Base-by-base conservation (phyloP, 2,329 filamentous ascomycete genomes). In the Cadophora malorum region DNA sequence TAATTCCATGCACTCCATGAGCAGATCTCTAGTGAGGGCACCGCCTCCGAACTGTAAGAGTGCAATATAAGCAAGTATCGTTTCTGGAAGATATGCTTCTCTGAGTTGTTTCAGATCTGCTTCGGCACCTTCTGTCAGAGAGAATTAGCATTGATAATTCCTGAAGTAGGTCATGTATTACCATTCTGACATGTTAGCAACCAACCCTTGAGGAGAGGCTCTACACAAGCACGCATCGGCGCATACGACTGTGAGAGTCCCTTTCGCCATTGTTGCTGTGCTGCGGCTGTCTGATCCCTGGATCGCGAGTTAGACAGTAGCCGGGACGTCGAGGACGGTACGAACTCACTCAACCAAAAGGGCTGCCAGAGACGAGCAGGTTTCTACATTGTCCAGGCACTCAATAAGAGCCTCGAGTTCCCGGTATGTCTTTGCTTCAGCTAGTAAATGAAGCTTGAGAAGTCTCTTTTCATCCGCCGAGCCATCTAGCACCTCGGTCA, bases 1-100 rank as follows among this genome's bases (percentile, higher is more conserved):
- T 19, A 99, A 83, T 68, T 97, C 92, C 91, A 99, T 95, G 74
- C 90, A 92, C 76, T 95, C 90, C 31, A 96, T 85, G 21, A 97
- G 84, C 72, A 91, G 87, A 67, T 95, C 92, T 53, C 93, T 89
- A 56, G 89, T 90, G 53, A 96, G 82, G 60, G 88, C 85, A 58
- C 88, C 89, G 3, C 93, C 93, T 0, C 91, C 91, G 76, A 91
- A 91, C 77, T 96, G 91, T 61, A 98, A 82, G 1, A 91, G 90
- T 74, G 87, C 90, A 76, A 96, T 88, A 78, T 96, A 97, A 2
- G 91, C 92, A 61, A 99, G 85, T 52, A 97, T 83, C 21, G 92
- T 86, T 78, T 97, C 94, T 1, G 96, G 94, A 3, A 99, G 84
- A 79, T 97, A 98, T 0, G 88, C 86, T 65, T 88, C 86, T 72